Base-by-base conservation (phyloP, 108 stramenopile species). In the Asterionellopsis glacialis region DNA sequence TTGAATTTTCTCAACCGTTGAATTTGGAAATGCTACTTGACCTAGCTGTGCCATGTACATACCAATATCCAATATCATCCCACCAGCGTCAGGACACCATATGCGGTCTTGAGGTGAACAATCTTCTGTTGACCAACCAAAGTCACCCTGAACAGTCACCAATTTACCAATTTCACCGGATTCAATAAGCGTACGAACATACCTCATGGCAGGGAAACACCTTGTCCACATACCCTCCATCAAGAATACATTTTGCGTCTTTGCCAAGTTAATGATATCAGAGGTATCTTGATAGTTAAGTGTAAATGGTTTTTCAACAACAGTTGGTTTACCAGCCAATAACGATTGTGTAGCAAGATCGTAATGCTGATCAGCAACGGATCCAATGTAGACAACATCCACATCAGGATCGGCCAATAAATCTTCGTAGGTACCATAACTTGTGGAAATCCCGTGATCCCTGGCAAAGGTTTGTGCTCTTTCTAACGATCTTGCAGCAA, bases 311-410 rank as follows among this genome's bases (percentile, higher is more conserved):
- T 84, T 84, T 60, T 83, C 82, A 16, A 73, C 64, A 3, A 80
- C 65, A 11, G 61, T 61, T 6, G 71, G 65, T 57, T 73, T 79
- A 0, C 76, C 75, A 12, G 59, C 60, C 48, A 67, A 52, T 14
- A 83, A 59, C 1, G 65, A 59, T 43, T 65, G 28, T 21, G 47
- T 28, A 0, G 76, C 60, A 64, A 70, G 64, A 25, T 76, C 40
- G 25, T 39, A 55, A 51, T 83, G 82, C 58, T 73, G 64, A 59
- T 80, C 72, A 9, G 78, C 69, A 50, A 77, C 72, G 9, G 72
- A 73, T 11, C 69, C 82, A 48, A 83, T 57, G 69, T 83, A 83
- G 0, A 83, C 78, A 13, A 83, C 76, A 58, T 83, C 82, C 0
- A 79, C 52, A 24, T 63, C 48, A 0, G 64, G 67, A 66, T 73